Evolutionary conservation across 2,329 filamentous ascomycete genomes (phyloP).

Genomic region (Calonectria multiphialidica): DNA sequence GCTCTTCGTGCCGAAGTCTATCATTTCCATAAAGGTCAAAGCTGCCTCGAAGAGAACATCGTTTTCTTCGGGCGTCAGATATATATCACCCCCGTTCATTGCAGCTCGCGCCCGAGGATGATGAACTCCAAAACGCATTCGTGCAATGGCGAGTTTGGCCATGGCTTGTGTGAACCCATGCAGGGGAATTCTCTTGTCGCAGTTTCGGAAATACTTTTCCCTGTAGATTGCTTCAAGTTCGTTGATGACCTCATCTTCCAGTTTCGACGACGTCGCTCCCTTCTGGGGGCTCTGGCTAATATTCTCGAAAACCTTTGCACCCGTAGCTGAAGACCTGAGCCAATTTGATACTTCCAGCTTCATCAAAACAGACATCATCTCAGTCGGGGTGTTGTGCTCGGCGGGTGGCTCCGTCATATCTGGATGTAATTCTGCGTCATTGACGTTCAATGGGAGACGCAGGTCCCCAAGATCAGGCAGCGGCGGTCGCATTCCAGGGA

Average conservation of each 20-base stretch:
- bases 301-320: slow-evolving; percentile 33
- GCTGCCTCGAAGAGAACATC: slow-evolving; percentile 43
- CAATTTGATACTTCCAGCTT: slow-evolving; percentile 47
- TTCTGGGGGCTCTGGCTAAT: slow-evolving; percentile 18
- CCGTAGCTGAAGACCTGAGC: slow-evolving; percentile 39
- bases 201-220: slow-evolving; percentile 33
- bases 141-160: slow-evolving; percentile 39
- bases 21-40: slow-evolving; percentile 39
- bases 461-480: slow-evolving; percentile 28
- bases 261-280: slow-evolving; percentile 15
- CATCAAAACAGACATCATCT: slow-evolving; percentile 60
- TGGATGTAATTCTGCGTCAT: slow-evolving; percentile 66
- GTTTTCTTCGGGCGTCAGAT: slow-evolving; percentile 34
- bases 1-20: slow-evolving; percentile 34
- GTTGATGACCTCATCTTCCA: slow-evolving; percentile 39
- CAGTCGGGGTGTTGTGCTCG: slow-evolving; percentile 63
- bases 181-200: slow-evolving; percentile 45
- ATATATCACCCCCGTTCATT: neutral
- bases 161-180: slow-evolving; percentile 39
- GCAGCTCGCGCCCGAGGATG: slow-evolving; percentile 40
- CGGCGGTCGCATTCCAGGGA: slow-evolving; percentile 9
- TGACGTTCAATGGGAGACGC: slow-evolving; percentile 65
- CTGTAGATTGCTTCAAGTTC: slow-evolving; percentile 43
- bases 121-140: slow-evolving; percentile 45
- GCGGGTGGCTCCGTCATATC: slow-evolving; percentile 60